Conservation (phyloP, 2,329 filamentous ascomycete species). For the Orbilia blumenaviensis region DNA sequence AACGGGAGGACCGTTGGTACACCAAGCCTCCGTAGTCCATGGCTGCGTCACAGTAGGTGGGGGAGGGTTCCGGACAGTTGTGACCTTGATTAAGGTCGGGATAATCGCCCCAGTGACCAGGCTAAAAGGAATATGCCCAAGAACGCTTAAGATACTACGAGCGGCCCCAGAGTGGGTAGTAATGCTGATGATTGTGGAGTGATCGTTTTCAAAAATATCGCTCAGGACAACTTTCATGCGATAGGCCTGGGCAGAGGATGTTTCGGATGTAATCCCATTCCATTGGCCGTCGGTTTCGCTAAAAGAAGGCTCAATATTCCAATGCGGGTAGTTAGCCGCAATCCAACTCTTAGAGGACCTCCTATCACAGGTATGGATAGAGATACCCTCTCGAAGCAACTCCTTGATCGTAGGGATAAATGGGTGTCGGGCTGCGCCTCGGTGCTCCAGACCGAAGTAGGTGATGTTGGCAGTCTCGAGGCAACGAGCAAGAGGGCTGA, state of each 20-base stretch:
- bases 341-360: slow-evolving; percentile 69
- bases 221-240: slow-evolving; percentile 66
- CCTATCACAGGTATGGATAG: slow-evolving; percentile 73
- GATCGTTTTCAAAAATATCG: slow-evolving; percentile 67
- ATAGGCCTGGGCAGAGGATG: slow-evolving; percentile 65
- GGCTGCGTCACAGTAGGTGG: slow-evolving; percentile 59
- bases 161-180: slow-evolving; percentile 71
- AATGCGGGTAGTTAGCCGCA: slow-evolving; percentile 65
- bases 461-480: slow-evolving; percentile 71
- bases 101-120: slow-evolving; percentile 73
- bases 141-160: slow-evolving; percentile 65
- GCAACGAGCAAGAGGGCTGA: slow-evolving; percentile 71
- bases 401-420: slow-evolving; percentile 73
- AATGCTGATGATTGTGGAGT: slow-evolving; percentile 68
- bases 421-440: slow-evolving; percentile 61
- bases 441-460: slow-evolving; percentile 67
- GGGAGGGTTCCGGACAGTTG: slow-evolving; percentile 61
- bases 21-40: slow-evolving; percentile 58
- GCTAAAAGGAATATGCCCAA: slow-evolving; percentile 70
- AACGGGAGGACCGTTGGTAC: slow-evolving; percentile 42
- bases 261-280: slow-evolving; percentile 64
- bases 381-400: slow-evolving; percentile 71
- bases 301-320: slow-evolving; percentile 70
- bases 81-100: slow-evolving; percentile 71
- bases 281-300: slow-evolving; percentile 68